These are phyloP conservation scores for Pseudogymnoascus verrucosus DNA, from an alignment of 2,329 filamentous ascomycete genomes.

Conservation along the genomic window DNA sequence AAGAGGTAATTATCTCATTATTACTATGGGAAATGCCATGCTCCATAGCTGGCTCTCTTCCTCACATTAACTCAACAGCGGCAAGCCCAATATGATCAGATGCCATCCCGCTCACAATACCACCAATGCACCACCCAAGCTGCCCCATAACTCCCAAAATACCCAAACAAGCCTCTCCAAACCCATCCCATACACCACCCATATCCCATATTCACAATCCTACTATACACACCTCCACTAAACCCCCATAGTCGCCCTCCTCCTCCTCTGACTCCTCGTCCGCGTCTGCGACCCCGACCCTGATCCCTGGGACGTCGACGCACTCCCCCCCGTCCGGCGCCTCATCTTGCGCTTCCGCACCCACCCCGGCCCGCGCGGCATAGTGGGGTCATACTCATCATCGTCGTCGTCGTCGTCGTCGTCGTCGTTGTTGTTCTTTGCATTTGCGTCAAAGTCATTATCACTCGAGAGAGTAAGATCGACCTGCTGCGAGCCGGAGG, in stretches of 20 bases:
- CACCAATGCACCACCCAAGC: background rate
- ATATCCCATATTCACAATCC: background rate
- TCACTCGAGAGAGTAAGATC: constrained; percentile 28
- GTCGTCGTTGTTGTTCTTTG: constrained; percentile 14
- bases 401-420: constrained; percentile 23
- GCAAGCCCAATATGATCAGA: background rate
- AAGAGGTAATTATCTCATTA: background rate
- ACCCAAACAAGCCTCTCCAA: background rate
- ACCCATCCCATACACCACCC: background rate
- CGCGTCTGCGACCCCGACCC: constrained; percentile 17
- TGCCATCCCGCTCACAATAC: background rate
- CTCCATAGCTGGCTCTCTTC: background rate
- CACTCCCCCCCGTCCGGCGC: constrained; percentile 21
- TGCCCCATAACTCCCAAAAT: background rate
- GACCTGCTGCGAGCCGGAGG: constrained; percentile 32
- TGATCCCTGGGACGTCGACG: constrained; percentile 1
- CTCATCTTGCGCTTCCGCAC: constrained; percentile 17
- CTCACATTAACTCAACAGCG: background rate
- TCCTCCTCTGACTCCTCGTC: constrained; percentile 16
- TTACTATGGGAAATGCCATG: background rate
- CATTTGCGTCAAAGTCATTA: constrained; percentile 13
- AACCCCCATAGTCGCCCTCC: constrained; percentile 20
- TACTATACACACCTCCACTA: constrained; percentile 29
- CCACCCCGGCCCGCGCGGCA: constrained; percentile 9
- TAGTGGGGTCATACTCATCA: constrained; percentile 13